A percentile compares a stretch with the other conserved stretches of the same genome.
phyloP scores from a whole-genome alignment of 345 rosid species.

The Brassica cretica region DNA sequence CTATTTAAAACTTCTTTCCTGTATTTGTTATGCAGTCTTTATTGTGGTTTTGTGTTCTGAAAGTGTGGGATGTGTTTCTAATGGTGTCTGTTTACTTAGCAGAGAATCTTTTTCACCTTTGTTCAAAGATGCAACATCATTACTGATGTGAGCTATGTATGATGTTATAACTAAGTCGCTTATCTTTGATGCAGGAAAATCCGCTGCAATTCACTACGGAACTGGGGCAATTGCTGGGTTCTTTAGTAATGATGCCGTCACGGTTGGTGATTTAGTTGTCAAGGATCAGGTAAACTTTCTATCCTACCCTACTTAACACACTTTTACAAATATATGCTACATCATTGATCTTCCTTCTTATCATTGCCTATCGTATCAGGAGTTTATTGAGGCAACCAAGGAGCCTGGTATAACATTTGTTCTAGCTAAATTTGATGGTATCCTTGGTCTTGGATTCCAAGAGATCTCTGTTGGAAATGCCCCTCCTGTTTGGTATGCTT shows the following conservation, averaged over 20 bases:
- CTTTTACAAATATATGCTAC: neutral
- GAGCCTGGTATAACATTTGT: constrained; percentile 88
- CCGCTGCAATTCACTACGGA: constrained; percentile 85
- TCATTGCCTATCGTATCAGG: constrained; percentile 42
- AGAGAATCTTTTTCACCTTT: neutral
- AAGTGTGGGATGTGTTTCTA: neutral
- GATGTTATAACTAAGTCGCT: constrained; percentile 6
- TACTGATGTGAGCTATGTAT: constrained; percentile 13
- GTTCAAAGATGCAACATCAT: constrained; percentile 11
- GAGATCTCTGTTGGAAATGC: constrained; percentile 89
- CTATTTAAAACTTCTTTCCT: neutral
- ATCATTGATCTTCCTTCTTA: constrained; percentile 2
- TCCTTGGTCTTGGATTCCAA: constrained; percentile 88
- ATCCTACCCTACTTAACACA: neutral
- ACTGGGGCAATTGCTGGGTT: constrained; percentile 83
- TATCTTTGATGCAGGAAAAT: constrained; percentile 50
- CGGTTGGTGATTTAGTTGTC: constrained; percentile 73
- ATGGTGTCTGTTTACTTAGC: constrained; percentile 5
- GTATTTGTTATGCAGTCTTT: constrained; percentile 15
- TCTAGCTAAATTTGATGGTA: constrained; percentile 91
- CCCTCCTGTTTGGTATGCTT: constrained; percentile 75
- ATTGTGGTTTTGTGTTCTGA: neutral
- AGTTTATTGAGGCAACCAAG: constrained; percentile 89
- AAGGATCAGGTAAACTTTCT: constrained; percentile 57
- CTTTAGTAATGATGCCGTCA: constrained; percentile 76